phyloP scores from a whole-genome alignment of 2,329 filamentous ascomycete genomes.

The Phialophora expanda region DNA sequence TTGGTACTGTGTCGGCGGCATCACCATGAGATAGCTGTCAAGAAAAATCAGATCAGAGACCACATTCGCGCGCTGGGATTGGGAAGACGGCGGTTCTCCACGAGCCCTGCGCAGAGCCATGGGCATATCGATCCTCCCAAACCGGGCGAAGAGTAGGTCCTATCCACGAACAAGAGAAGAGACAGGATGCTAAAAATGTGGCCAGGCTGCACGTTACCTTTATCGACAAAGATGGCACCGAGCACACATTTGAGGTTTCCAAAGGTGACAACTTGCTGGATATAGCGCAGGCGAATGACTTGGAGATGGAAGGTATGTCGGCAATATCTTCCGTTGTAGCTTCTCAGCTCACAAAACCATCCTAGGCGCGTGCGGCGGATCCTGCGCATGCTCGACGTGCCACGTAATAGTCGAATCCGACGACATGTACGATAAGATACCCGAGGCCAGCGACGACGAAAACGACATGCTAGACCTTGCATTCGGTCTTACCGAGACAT shows the following conservation, averaged over 20 bases:
- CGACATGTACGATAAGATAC: conserved; percentile 76
- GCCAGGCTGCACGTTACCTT: conserved; percentile 84
- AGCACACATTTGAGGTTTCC: conserved; percentile 77
- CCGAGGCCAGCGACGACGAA: conserved; percentile 77
- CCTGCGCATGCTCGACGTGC: conserved; percentile 90
- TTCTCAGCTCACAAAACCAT: neutral
- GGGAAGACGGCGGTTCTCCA: conserved; percentile 65
- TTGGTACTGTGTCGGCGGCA: conserved; percentile 31
- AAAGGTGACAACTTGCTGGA: conserved; percentile 93
- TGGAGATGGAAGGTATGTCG: conserved; percentile 86
- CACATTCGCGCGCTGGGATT: conserved; percentile 39
- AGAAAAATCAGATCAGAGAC: conserved; percentile 35
- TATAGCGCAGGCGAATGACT: conserved; percentile 89
- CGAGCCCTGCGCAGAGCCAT: conserved; percentile 66
- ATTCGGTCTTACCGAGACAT: conserved; percentile 87
- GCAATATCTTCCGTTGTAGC: neutral
- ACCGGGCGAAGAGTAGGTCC: conserved; percentile 82
- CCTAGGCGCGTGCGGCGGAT: conserved; percentile 84
- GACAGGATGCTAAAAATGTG: conserved; percentile 11
- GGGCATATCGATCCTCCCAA: conserved; percentile 84
- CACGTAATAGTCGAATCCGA: conserved; percentile 83
- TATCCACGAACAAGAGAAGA: neutral
- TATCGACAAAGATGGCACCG: conserved; percentile 83
- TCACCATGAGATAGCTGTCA: conserved; percentile 31
- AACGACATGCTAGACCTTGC: conserved; percentile 92